phyloP scores from a whole-genome alignment of 176 grass and related monocot species.

The Juncus inflexus region DNA sequence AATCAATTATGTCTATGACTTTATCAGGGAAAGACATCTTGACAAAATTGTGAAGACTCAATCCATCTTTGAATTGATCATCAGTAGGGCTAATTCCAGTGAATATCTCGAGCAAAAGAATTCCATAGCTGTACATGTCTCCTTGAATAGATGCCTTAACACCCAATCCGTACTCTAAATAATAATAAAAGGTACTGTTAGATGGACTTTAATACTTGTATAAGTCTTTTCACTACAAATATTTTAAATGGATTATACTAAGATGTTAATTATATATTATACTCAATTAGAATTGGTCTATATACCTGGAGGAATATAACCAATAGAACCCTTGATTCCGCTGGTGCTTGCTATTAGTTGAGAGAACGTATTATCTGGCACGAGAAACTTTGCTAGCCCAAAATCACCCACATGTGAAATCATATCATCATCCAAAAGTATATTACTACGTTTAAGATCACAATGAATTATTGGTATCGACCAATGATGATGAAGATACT shows the following conservation, averaged over 20 bases:
- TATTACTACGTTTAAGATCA: conserved; percentile 4
- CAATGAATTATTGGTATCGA: not conserved
- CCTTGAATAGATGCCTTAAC: conserved; percentile 11
- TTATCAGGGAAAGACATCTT: conserved; percentile 5
- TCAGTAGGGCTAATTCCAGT: conserved; percentile 39
- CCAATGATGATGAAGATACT: conserved; percentile 14
- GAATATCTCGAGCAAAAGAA: no score
- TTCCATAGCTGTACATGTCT: conserved; percentile 52
- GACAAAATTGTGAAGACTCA: conserved; percentile 28
- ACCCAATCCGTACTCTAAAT: conserved; percentile 41
- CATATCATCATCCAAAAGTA: conserved; percentile 20
- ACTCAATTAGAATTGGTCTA: not conserved
- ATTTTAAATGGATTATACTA: not conserved
- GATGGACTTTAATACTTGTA: no score
- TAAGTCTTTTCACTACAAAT: no score
- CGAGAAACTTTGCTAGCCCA: conserved; percentile 23
- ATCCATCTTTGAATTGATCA: conserved; percentile 27
- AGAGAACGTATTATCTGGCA: not conserved
- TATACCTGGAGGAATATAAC: conserved; percentile 38
- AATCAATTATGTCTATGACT: not conserved
- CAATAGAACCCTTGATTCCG: conserved; percentile 31
- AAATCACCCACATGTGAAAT: conserved; percentile 22
- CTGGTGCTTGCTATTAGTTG: conserved; percentile 19
- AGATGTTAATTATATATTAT: not conserved
- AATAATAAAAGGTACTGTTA: not conserved